A percentile compares a stretch with the other conserved stretches of the same genome.
phyloP scores from a whole-genome alignment of 768 basidiomycete genomes.

The Russula abietina region DNA sequence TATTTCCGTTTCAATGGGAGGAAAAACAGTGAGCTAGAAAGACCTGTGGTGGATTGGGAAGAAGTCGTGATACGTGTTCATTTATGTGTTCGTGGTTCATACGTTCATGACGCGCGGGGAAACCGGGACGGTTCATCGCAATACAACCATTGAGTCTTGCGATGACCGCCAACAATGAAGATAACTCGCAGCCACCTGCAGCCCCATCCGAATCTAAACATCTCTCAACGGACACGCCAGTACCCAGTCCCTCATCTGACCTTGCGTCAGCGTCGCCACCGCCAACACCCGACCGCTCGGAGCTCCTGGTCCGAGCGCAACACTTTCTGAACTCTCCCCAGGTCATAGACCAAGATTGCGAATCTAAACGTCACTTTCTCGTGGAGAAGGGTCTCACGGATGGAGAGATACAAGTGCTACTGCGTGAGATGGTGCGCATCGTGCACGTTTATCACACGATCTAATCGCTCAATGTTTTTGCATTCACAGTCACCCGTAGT shows the following conservation, averaged over 20 bases:
- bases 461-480: not conserved
- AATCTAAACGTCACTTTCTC: constrained; percentile 58
- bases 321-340: constrained; percentile 63
- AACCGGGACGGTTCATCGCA: not conserved
- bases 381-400: constrained; percentile 63
- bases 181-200: not conserved
- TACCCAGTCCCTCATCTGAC: not conserved
- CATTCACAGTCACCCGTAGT: constrained; percentile 41
- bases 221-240: not conserved
- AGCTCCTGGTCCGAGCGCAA: constrained; percentile 46
- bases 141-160: not conserved
- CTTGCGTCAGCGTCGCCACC: not conserved
- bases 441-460: not conserved
- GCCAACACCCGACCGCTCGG: constrained; percentile 14
- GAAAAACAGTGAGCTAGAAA: not conserved
- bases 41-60: too few species aligned
- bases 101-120: not conserved
- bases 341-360: constrained; percentile 49
- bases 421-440: constrained; percentile 51
- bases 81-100: too few species aligned
- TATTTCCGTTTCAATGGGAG: not conserved
- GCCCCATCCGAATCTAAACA: not conserved
- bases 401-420: constrained; percentile 50
- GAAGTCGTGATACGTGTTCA: not conserved
- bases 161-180: constrained; percentile 18